phyloP scores from a whole-genome alignment of 805 yeast species.

The Starmerella ratchasimensis region DNA sequence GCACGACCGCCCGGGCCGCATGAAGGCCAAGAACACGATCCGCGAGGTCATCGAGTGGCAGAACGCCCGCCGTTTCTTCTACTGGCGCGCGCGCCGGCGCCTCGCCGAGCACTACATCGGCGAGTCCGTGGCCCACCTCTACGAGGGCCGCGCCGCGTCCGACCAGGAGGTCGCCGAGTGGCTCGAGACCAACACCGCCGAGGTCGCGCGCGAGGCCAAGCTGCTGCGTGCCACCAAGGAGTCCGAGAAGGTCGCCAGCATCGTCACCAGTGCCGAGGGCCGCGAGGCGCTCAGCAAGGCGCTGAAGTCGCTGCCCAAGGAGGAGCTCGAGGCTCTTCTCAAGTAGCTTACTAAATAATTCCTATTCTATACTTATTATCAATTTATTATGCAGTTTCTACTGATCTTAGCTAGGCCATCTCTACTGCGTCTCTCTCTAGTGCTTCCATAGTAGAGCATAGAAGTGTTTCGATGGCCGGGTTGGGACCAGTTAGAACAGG shows the following conservation, averaged over 20 bases:
- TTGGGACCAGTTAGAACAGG: too few species aligned
- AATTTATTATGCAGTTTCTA: too few species aligned
- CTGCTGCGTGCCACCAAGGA: slow-evolving; percentile 3
- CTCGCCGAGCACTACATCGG: slow-evolving; percentile 77
- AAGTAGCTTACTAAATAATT: slow-evolving; percentile 10
- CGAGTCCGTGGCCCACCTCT: slow-evolving; percentile 10
- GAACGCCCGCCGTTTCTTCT: slow-evolving; percentile 86
- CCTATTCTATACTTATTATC: not conserved
- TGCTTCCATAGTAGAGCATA: too few species aligned
- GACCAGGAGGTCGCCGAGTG: slow-evolving; percentile 71
- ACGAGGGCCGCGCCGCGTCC: slow-evolving; percentile 40
- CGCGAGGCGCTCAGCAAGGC: slow-evolving; percentile 23
- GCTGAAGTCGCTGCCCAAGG: slow-evolving; percentile 23
- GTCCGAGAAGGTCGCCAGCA: slow-evolving; percentile 5
- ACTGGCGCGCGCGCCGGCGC: slow-evolving; percentile 97
- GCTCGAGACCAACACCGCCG: slow-evolving; percentile 23
- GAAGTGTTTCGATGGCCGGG: too few species aligned
- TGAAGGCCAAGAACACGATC: slow-evolving; percentile 88
- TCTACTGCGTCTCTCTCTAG: too few species aligned
- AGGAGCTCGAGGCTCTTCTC: slow-evolving; percentile 26
- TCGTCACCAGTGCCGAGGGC: slow-evolving; percentile 10
- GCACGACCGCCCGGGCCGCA: slow-evolving; percentile 95
- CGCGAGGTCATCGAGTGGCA: slow-evolving; percentile 74
- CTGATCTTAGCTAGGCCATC: too few species aligned
- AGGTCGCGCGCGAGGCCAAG: slow-evolving; percentile 7